These are phyloP conservation scores for Brassica napus DNA, from an alignment of 345 rosid species.

Conservation along the genomic window Da-Ae NC_063434.1:904501-905000, in stretches of 20 bases:
- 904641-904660: conserved; percentile 58
- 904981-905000: conserved; percentile 64
- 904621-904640: not conserved
- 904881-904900: conserved; percentile 61
- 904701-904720: conserved; percentile 60
- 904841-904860: not conserved
- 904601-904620: not conserved
- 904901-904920: conserved; percentile 56
- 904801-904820: not conserved
- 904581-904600: not conserved
- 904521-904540: conserved; percentile 43
- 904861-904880: conserved; percentile 42
- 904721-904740: conserved; percentile 21
- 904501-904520: not conserved
- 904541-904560: conserved; percentile 60
- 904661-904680: conserved; percentile 64
- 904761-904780: conserved; percentile 24
- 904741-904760: conserved; percentile 6
- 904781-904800: not conserved
- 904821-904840: not conserved
- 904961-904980: conserved; percentile 75
- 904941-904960: conserved; percentile 40
- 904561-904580: conserved; percentile 56
- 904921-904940: conserved; percentile 22
- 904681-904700: conserved; percentile 59